Conservation (phyloP, 139 green algal species). For the Coccomyxa sp. region DNA sequence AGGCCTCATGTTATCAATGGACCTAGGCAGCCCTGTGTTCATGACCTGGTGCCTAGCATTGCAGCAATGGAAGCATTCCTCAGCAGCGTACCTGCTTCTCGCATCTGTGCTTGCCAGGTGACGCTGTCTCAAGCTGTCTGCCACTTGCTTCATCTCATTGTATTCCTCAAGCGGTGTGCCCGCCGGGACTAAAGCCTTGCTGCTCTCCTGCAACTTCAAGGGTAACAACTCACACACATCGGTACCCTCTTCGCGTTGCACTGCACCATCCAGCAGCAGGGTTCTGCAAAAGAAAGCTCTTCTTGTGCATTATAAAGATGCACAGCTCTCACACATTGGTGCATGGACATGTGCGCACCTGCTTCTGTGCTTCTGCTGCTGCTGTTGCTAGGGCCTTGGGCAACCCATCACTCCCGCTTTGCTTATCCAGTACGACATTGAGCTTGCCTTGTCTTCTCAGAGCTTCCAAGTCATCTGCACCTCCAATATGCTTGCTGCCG, state of each 20-base stretch:
- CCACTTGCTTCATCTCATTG: no score
- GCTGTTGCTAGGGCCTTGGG: constrained; percentile 10
- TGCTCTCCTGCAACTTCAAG: no score
- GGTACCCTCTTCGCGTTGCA: no score
- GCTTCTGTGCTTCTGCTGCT: not conserved
- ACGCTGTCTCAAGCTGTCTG: no score
- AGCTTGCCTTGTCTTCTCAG: constrained; percentile 39
- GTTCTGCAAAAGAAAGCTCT: not conserved
- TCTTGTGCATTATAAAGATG: no score
- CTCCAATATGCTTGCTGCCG: constrained; percentile 62
- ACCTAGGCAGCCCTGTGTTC: not conserved
- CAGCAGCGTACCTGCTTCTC: not conserved
- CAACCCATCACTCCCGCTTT: not conserved
- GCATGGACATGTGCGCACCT: not conserved
- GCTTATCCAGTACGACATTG: constrained; percentile 20
- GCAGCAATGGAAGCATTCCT: not conserved
- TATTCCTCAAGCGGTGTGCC: no score
- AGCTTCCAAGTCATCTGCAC: constrained; percentile 47
- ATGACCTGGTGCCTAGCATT: not conserved
- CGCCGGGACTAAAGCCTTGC: no score
- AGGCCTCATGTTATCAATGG: no score
- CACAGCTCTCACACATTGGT: no score
- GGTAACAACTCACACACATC: no score
- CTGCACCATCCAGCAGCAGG: no score
- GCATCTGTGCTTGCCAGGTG: not conserved